Percentiles rank a stretch among this genome's conserved stretches.
These are phyloP conservation scores for Populus alba DNA, from an alignment of 345 rosid genomes.

Conservation along the genomic window DNA sequence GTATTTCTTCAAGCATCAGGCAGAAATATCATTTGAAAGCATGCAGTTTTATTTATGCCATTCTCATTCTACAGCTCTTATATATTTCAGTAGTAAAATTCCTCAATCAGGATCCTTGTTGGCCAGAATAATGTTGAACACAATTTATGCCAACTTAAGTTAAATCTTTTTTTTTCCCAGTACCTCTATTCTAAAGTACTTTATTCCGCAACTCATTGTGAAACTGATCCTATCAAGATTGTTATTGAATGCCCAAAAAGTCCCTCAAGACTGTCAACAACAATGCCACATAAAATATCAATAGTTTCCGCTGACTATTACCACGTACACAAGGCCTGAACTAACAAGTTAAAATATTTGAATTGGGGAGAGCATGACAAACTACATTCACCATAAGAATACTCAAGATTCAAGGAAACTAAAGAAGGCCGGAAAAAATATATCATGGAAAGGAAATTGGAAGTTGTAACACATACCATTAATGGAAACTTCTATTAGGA, in stretches of 20 bases:
- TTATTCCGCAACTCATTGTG: not conserved
- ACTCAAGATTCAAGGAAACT: not conserved
- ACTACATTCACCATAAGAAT: not conserved
- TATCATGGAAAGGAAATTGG: not conserved
- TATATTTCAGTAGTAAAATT: too few species aligned
- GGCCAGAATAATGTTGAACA: not conserved
- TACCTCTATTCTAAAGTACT: not conserved
- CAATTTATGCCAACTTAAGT: not conserved
- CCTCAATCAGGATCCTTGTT: not conserved
- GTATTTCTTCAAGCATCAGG: not conserved
- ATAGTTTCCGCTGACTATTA: too few species aligned
- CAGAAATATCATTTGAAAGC: too few species aligned
- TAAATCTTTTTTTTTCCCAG: not conserved
- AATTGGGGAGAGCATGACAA: not conserved
- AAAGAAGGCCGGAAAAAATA: not conserved
- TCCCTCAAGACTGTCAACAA: too few species aligned
- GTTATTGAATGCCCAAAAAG: too few species aligned
- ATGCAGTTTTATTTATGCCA: too few species aligned
- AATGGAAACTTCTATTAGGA: conserved; percentile 58
- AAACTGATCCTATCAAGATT: too few species aligned
- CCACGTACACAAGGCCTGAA: not conserved
- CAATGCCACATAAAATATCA: too few species aligned
- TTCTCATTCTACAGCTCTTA: too few species aligned
- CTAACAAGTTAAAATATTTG: not conserved
- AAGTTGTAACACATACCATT: conserved; percentile 34